Evolutionary conservation across 345 rosid genomes (phyloP).

Genomic region (Hirschfeldia incana): DNA sequence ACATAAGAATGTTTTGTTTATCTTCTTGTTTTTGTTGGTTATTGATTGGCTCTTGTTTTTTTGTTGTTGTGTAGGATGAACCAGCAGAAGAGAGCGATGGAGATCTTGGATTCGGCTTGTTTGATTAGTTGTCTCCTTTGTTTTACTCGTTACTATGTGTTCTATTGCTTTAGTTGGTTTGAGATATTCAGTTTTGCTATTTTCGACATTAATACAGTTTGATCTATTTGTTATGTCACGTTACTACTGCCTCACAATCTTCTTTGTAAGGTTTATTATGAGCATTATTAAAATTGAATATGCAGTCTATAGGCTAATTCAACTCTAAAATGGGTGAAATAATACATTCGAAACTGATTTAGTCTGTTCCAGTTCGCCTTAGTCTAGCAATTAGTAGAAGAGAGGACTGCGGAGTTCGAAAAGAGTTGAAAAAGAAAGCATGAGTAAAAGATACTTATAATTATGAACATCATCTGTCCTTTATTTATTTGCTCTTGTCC

Average conservation of each 20-base stretch:
- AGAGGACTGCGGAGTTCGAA: slow-evolving; percentile 66
- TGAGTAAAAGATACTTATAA: slow-evolving; percentile 33
- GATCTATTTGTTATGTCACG: slow-evolving; percentile 15
- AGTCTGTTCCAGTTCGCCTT: too few species aligned
- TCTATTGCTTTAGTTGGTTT: slow-evolving; percentile 17
- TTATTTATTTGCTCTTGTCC: too few species aligned
- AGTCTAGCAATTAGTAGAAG: slow-evolving; percentile 32
- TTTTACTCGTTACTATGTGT: background rate
- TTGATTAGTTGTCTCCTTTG: slow-evolving; percentile 47
- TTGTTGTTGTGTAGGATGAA: slow-evolving; percentile 46
- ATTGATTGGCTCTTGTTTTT: background rate
- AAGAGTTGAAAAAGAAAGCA: slow-evolving; percentile 62
- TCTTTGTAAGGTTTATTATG: background rate
- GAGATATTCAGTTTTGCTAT: slow-evolving; percentile 25
- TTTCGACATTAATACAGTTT: slow-evolving; percentile 8
- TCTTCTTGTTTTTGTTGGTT: background rate
- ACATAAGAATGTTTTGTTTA: background rate
- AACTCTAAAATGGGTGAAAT: background rate
- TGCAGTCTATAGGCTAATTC: background rate
- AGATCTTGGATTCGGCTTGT: slow-evolving; percentile 84
- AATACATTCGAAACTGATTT: too few species aligned
- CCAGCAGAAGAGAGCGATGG: slow-evolving; percentile 84
- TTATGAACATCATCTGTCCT: too few species aligned
- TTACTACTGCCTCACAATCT: background rate
- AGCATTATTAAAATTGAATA: background rate